Percentiles rank a stretch among this genome's conserved stretches.
Conservation (phyloP, 208 protist species). For the Cochliopodium minus region DNA sequence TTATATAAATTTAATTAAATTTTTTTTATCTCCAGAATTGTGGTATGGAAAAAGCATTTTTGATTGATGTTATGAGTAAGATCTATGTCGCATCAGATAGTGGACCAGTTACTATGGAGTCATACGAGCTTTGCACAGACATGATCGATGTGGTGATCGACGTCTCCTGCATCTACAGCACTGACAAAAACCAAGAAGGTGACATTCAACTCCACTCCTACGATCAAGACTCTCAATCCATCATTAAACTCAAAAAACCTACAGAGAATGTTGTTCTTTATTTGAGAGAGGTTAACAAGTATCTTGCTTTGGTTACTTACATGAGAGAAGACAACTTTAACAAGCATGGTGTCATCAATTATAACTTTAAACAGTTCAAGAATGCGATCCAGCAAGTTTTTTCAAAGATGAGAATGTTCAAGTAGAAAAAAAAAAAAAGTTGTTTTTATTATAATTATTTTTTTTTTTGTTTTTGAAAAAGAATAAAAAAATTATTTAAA, state of each 20-base stretch:
- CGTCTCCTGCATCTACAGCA: constrained; percentile 57
- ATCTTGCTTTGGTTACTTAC: constrained; percentile 49
- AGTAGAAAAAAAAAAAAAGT: no score
- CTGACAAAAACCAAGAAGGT: constrained; percentile 19
- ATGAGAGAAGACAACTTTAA: constrained; percentile 38
- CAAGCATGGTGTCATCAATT: constrained; percentile 31
- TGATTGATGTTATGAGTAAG: constrained; percentile 66
- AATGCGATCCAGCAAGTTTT: background rate
- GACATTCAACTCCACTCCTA: constrained; percentile 28
- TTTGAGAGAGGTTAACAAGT: constrained; percentile 52
- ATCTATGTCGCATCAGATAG: constrained; percentile 71
- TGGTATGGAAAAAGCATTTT: constrained; percentile 68
- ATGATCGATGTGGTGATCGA: constrained; percentile 78
- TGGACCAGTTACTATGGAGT: constrained; percentile 51
- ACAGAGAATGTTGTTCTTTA: constrained; percentile 49
- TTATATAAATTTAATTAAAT: no score
- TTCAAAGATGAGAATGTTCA: no score
- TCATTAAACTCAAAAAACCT: constrained; percentile 62
- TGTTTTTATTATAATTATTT: no score
- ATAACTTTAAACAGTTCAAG: background rate
- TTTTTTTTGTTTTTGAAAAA: no score
- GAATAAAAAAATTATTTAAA: no score
- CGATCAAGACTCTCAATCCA: constrained; percentile 38
- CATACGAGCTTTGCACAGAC: constrained; percentile 63
- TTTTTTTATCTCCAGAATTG: constrained; percentile 41